Conservation (phyloP, 2,329 filamentous ascomycete genomes). For the Verticillium zaregamsianum region DNA sequence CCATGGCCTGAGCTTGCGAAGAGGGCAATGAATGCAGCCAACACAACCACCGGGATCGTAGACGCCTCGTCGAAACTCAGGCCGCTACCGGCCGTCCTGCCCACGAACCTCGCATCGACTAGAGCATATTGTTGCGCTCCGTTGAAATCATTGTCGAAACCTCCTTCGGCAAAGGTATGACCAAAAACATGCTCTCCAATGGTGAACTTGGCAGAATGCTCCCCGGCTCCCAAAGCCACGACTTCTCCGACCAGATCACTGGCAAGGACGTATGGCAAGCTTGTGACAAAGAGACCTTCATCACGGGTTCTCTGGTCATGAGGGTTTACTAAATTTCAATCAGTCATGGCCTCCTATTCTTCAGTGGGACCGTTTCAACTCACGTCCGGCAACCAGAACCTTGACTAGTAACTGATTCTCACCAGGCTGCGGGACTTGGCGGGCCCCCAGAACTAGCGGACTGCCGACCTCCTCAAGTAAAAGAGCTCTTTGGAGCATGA, state of each 20-base stretch:
- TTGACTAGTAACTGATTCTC: conserved; percentile 1
- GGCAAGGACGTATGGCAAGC: not conserved
- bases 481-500: not conserved
- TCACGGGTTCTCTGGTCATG: conserved; percentile 4
- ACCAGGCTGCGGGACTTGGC: not conserved
- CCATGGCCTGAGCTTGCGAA: not conserved
- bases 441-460: not conserved
- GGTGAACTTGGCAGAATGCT: not conserved
- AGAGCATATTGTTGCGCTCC: conserved; percentile 3
- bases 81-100: not conserved
- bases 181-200: conserved; percentile 2
- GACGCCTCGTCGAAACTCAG: conserved; percentile 3
- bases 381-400: conserved; percentile 1
- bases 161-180: not conserved
- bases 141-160: conserved; percentile 1
- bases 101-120: conserved; percentile 1
- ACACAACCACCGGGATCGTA: conserved; percentile 2
- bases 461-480: not conserved
- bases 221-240: not conserved
- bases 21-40: conserved; percentile 5
- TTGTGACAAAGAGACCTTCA: conserved; percentile 2
- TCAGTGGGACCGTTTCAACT: not conserved
- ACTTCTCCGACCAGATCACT: conserved; percentile 4
- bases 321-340: conserved; percentile 1
- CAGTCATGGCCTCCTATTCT: not conserved